A percentile compares a stretch with the other conserved stretches of the same genome.
phyloP scores from a whole-genome alignment of 495 filamentous ascomycete genomes.

The Emericellopsis terricola region DNA sequence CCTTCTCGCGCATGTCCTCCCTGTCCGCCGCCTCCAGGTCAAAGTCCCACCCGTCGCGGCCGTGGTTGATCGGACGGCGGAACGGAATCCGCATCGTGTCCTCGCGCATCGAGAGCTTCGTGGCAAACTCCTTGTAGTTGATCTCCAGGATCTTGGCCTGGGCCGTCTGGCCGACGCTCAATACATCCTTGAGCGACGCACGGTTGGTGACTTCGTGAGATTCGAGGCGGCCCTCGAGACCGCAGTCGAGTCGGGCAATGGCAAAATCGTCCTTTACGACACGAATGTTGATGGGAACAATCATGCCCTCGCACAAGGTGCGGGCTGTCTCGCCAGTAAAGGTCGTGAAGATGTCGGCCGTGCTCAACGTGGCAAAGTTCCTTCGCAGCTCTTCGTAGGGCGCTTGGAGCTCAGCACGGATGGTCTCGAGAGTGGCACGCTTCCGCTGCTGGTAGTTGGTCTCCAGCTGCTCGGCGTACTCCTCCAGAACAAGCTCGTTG shows the following conservation, averaged over 20 bases:
- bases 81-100: conserved; percentile 55
- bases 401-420: conserved; percentile 77
- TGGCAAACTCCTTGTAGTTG: conserved; percentile 63
- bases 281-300: conserved; percentile 74
- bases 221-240: conserved; percentile 73
- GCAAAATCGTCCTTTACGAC: conserved; percentile 81
- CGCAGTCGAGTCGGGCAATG: conserved; percentile 83
- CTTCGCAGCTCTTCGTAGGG: conserved; percentile 90
- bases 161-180: conserved; percentile 59
- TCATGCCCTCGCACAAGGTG: conserved; percentile 70
- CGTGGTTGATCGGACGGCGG: conserved; percentile 44
- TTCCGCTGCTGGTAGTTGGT: conserved; percentile 84
- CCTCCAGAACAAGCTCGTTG: conserved; percentile 87
- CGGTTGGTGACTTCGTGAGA: conserved; percentile 52
- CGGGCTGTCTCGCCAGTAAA: conserved; percentile 84
- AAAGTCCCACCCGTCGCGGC: conserved; percentile 72
- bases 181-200: conserved; percentile 34
- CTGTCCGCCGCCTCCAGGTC: conserved; percentile 59
- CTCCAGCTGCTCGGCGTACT: conserved; percentile 92
- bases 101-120: conserved; percentile 68
- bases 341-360: conserved; percentile 90
- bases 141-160: conserved; percentile 75
- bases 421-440: conserved; percentile 89
- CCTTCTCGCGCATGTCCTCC: conserved; percentile 62
- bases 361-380: conserved; percentile 48